Evolutionary conservation across 163 green algal genomes (phyloP).

Genomic region (Scenedesmus sp.): DNA sequence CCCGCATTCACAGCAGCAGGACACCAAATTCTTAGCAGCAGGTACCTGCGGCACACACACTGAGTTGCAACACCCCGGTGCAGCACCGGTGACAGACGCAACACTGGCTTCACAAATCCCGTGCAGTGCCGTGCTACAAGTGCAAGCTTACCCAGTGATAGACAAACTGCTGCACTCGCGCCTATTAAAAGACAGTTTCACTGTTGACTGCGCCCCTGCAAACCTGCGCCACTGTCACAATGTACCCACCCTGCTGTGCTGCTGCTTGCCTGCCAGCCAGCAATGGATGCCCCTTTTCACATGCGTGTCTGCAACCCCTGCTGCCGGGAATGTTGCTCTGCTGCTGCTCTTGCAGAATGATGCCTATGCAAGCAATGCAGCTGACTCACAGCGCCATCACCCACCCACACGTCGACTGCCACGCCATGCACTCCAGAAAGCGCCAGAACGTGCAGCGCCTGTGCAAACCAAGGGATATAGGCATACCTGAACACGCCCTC

Average conservation of each 20-base stretch:
- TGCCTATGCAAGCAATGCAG: background rate
- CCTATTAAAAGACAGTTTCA: background rate
- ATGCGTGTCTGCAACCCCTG: background rate
- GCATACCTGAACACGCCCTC: slow-evolving; percentile 84
- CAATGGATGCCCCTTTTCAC: background rate
- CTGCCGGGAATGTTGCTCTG: background rate
- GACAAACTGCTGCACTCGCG: background rate
- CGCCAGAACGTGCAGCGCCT: slow-evolving; percentile 76
- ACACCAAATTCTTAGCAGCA: no score
- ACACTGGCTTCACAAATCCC: no score
- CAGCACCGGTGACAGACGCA: no score
- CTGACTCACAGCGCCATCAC: slow-evolving; percentile 12
- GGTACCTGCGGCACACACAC: no score
- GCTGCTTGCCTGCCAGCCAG: background rate
- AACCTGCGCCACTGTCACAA: background rate
- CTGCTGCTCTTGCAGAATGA: background rate
- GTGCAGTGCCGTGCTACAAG: background rate
- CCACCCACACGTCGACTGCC: slow-evolving; percentile 97
- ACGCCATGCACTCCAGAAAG: slow-evolving; percentile 88
- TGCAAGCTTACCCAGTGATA: background rate
- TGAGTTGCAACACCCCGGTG: no score
- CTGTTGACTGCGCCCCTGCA: background rate
- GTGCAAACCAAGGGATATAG: slow-evolving; percentile 76
- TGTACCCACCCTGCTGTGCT: background rate
- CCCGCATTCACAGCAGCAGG: no score